Evolutionary conservation across 2,329 filamentous ascomycete genomes (phyloP), one percentile per base, ranked within the genome.

Genomic region (Aureobasidium subglaciale): DNA sequence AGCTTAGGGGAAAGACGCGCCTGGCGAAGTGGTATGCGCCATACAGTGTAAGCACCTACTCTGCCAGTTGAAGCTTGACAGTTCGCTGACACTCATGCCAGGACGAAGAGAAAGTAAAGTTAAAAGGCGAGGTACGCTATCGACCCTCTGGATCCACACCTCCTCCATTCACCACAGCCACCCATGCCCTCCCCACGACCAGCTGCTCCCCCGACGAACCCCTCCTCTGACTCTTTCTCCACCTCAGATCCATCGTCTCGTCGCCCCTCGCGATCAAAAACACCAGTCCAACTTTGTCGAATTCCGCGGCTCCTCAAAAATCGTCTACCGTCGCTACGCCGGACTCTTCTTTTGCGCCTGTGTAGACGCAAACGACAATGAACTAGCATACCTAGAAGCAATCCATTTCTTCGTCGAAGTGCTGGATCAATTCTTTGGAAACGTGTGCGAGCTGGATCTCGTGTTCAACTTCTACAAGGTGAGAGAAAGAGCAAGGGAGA

Each of bases 251-350:
- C 93, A 99, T 79, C 91, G 93, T 60, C 90, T 99, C 63, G 92
- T 99, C 59, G 93, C 93, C 0, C 93, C 93, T 6, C 88, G 93
- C 68, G 93, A 99, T 74, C 93, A 99, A 71, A 99, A 99, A 71
- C 96, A 99, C 78, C 93, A 99, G 72, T 96, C 90, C 75, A 99
- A 99, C 77, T 99, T 99, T 68, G 93, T 99, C 79, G 93, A 99
- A 65, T 85, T 85, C 76, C 87, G 89, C 63, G 88, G 90, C 74
- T 90, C 72, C 63, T 73, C 92, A 70, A 97, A 96, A 77, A 88
- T 99, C 65, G 90, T 99, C 54, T 99, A 99, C 77, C 87, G 95
- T 41, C 88, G 93, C 60, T 99, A 99, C 74, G 93, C 93, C 0
- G 93, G 93, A 0, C 84, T 99, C 58, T 99, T 99, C 82, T 99